Base-by-base conservation (phyloP, 176 grass and related monocot genomes). In the Eleusine indica region DNA sequence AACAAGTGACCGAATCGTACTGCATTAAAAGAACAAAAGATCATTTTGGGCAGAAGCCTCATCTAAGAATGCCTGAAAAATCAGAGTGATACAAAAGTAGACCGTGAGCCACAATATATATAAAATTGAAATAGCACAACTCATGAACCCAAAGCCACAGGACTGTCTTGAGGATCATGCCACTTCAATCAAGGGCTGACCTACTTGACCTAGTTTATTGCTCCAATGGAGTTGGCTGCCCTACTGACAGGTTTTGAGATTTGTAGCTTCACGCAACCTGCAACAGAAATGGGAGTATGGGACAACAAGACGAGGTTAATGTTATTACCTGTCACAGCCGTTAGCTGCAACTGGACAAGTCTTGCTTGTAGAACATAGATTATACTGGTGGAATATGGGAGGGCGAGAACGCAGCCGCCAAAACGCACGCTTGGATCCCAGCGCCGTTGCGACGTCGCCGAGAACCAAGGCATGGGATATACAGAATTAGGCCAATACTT, bases 1-100 rank as follows among this genome's bases (percentile, higher is more conserved):
- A 19, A 98, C 73, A 79, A 98, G 93, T 17, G 93, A 93, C 17
- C 93, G 89, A 41, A 93, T 95, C 40, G 96, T 88, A 68, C 93
- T 97, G 87, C 81, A 85, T 91, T 7, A 74, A 66, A 57, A 63
- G 53, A 44, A 91, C 30, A 74, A 7, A 37, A 43, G 39, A 56
- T 86, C 66, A 86, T 57, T 74, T 21, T 29, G 12, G 35, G 47
- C 15, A 74, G 78, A 37, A 80, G 19, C 35, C 14, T 46, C 7
- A 86, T 67, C 60, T 67, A 63, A 41, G 5, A 15, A 66, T 1
- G 15, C 61, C 35, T 3, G 46, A 51, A 53, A 49, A 83, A 22
- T 67, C 3, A 81, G 8, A 32, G 57, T 49, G 9, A 60, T 40
- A 10, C 70, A 70, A 73, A 83, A 64, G 2, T 53, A 38, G 16